Evolutionary conservation across 805 yeast genomes (phyloP).

Genomic region (Candida vaughaniae): DNA sequence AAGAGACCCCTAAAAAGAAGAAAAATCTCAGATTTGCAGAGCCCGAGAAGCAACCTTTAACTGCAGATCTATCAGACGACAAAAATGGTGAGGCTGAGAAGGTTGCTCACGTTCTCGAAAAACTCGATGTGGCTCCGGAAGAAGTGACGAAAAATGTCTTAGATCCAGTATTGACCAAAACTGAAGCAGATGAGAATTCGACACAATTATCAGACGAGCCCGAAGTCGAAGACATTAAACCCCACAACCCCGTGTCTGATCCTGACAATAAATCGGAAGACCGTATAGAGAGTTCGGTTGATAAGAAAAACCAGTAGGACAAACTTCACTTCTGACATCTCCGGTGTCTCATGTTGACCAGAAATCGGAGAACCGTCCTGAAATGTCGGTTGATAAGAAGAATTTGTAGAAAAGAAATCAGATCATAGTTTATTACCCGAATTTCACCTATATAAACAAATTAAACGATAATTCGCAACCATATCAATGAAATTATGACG

Average conservation of each 20-base stretch:
- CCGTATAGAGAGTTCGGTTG: constrained; percentile 2
- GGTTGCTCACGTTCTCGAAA: constrained; percentile 10
- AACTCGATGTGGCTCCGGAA: constrained; percentile 13
- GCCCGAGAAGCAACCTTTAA: constrained; percentile 12
- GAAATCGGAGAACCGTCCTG: too few relatives aligned
- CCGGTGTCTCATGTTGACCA: too few relatives aligned
- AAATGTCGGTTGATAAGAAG: constrained; percentile 12
- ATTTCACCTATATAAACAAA: too few relatives aligned
- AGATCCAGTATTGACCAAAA: constrained; percentile 10
- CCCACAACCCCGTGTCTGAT: constrained; percentile 13
- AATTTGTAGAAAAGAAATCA: constrained; percentile 5
- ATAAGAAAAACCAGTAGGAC: too few relatives aligned
- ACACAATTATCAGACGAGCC: not conserved
- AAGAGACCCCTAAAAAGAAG: constrained; percentile 9
- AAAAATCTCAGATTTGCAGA: constrained; percentile 44
- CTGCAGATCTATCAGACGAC: not conserved
- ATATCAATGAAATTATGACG: too few relatives aligned
- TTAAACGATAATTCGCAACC: too few relatives aligned
- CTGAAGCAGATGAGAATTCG: constrained; percentile 1
- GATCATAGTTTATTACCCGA: too few relatives aligned
- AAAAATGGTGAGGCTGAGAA: constrained; percentile 4
- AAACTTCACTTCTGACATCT: too few relatives aligned
- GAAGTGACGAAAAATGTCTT: constrained; percentile 10
- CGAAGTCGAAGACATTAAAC: constrained; percentile 13
- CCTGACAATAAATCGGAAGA: too few relatives aligned